Evolutionary conservation across 495 filamentous ascomycete species (phyloP), one percentile per base, ranked within the genome.

Genomic region (Lepraria neglecta): DNA sequence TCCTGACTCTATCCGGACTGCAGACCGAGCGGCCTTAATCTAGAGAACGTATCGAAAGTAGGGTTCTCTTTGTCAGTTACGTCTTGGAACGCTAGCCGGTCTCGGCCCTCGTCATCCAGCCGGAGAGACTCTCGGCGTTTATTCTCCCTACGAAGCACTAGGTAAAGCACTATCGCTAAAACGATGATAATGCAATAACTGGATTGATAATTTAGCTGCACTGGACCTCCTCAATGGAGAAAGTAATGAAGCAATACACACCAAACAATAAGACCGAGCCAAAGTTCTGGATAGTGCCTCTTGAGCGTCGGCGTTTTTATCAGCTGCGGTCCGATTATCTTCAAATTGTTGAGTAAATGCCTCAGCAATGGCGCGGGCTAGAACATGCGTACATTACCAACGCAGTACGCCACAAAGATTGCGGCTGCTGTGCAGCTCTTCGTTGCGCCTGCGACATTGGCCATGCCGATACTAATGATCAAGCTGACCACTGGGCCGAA

Each of bases 51-150:
- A 91, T 70, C 80, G 73, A 66, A 91, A 92, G 64, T 86, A 87
- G 3, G 81, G 79, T 91, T 91, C 71, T 91, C 76, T 70, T 80
- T 83, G 67, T 91, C 89, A 3, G 89, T 91, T 63, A 91, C 74
- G 71, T 90, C 87, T 60, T 80, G 74, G 45, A 90, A 90, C 0
- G 86, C 87, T 38, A 85, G 67, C 64, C 81, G 81, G 62, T 86
- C 84, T 64, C 82, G 73, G 62, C 85, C 82, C 11, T 73, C 67
- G 59, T 89, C 85, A 66, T 87, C 80, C 27, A 84, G 66, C 0
- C 77, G 73, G 44, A 82, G 38, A 3, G 59, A 43, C 9, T 72
- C 75, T 17, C 80, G 72, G 45, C 75, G 72, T 58, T 69, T 74
- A 66, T 89, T 90, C 58, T 87, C 87, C 11, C 70, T 62, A 54